Evolutionary conservation across 805 yeast species (phyloP), one percentile per base, ranked within the genome.

Genomic region (Candida andamanensis): DNA sequence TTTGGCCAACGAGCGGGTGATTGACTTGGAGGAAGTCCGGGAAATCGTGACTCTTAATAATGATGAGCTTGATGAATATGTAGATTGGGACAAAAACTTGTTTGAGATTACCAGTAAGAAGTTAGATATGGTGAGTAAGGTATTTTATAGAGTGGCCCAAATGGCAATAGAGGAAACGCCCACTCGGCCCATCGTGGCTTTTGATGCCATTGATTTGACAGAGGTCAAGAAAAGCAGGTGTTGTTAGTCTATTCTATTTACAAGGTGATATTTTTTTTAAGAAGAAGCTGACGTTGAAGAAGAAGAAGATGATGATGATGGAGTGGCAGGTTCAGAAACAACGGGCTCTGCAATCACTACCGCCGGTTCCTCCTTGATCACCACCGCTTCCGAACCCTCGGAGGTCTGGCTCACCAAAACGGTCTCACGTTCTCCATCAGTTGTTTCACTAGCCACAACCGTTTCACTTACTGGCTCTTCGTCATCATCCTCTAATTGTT

Each of bases 401-500:
- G 29, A n/a, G 14, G 11, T 21, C 15, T 10, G 30, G 15, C n/a
- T 12, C 29, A 21, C 32, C 15, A 12, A n/a, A n/a, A n/a, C n/a
- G n/a, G n/a, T n/a, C n/a, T n/a, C n/a, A n/a, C n/a, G n/a, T n/a
- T n/a, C n/a, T n/a, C n/a, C n/a, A n/a, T n/a, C n/a, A n/a, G n/a
- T n/a, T n/a, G n/a, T n/a, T n/a, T n/a, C n/a, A n/a, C n/a, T n/a
- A n/a, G n/a, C n/a, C n/a, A n/a, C n/a, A n/a, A n/a, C n/a, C n/a
- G n/a, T n/a, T n/a, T n/a, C n/a, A n/a, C n/a, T 14, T 15, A 14
- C 26, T 14, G 29, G 19, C 12, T 26, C 33, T 4, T 26, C 78
- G 32, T 77, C 85, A 36, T 83, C 95, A 32, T 82, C 95, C 56
- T 81, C 73, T 49, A 87, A 69, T 60, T 89, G 95, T 54, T 89